Percentiles rank a stretch among this genome's conserved stretches.
These are phyloP conservation scores for Rhodotorula sp. DNA, from an alignment of 1,284 basidiomycete species.

Conservation along the genomic window DNA sequence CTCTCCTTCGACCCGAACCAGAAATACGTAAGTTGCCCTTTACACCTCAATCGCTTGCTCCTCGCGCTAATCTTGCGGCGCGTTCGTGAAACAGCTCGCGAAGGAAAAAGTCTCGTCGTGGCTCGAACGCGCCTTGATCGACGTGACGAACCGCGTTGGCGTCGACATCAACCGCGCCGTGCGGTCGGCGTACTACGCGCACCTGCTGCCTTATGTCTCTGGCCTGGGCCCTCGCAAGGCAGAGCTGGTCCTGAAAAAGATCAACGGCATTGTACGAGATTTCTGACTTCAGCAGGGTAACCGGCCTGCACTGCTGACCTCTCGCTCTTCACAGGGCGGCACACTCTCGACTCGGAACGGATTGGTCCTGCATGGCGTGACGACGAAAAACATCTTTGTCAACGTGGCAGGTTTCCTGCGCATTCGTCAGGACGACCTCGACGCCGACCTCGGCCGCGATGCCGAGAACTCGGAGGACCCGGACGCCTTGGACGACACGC, in stretches of 20 bases:
- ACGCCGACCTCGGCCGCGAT: slow-evolving; percentile 63
- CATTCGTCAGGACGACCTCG: slow-evolving; percentile 70
- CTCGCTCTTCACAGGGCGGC: slow-evolving; percentile 61
- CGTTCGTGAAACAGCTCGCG: slow-evolving; percentile 60
- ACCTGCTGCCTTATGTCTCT: slow-evolving; percentile 84
- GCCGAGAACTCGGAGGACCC: slow-evolving; percentile 59
- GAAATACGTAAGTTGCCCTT: slow-evolving; percentile 59
- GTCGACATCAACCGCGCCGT: slow-evolving; percentile 94
- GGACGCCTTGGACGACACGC: slow-evolving; percentile 91
- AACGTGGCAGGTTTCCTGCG: slow-evolving; percentile 89
- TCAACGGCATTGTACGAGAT: slow-evolving; percentile 57
- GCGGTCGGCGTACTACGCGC: slow-evolving; percentile 80
- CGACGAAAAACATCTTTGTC: slow-evolving; percentile 77
- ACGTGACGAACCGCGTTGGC: slow-evolving; percentile 85
- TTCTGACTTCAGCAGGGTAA: neutral
- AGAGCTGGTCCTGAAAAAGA: slow-evolving; percentile 77
- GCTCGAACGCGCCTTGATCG: slow-evolving; percentile 84
- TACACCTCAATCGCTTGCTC: neutral
- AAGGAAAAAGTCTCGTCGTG: slow-evolving; percentile 77
- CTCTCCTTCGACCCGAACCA: slow-evolving; percentile 83
- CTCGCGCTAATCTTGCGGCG: neutral
- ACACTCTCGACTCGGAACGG: slow-evolving; percentile 78
- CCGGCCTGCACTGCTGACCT: neutral
- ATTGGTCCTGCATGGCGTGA: slow-evolving; percentile 73
- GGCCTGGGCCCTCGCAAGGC: slow-evolving; percentile 96